A percentile compares a stretch with the other conserved stretches of the same genome.
Evolutionary conservation across 2,329 filamentous ascomycete species (phyloP).

Genomic region (Zymoseptoria brevis): DNA sequence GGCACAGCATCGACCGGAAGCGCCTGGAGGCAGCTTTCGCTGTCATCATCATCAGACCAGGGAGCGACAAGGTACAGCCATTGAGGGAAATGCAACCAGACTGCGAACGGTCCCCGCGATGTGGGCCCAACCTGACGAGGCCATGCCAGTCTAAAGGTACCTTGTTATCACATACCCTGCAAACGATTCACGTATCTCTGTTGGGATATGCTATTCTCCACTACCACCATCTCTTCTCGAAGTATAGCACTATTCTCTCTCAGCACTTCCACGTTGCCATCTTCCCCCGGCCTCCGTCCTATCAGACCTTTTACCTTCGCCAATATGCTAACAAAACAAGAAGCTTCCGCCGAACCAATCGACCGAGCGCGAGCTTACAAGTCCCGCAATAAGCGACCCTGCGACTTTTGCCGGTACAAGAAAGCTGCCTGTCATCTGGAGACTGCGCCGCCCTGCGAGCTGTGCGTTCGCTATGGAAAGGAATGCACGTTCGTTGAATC

Average conservation of each 20-base stretch:
- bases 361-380: slow-evolving; percentile 31
- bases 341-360: slow-evolving; percentile 5
- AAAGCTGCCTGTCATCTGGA: slow-evolving; percentile 42
- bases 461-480: slow-evolving; percentile 37
- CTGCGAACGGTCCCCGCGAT: neutral
- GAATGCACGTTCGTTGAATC: slow-evolving; percentile 41
- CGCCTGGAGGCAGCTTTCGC: too few species aligned
- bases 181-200: neutral
- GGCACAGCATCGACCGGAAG: too few species aligned
- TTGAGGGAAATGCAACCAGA: neutral
- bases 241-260: neutral
- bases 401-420: slow-evolving; percentile 40
- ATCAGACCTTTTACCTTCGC: too few species aligned
- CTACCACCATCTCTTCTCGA: neutral
- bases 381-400: slow-evolving; percentile 35
- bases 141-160: neutral
- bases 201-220: neutral
- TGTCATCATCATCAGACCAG: too few species aligned
- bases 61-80: neutral
- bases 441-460: slow-evolving; percentile 35
- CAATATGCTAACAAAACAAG: neutral
- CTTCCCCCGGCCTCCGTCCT: neutral
- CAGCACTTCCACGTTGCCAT: neutral
- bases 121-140: neutral
- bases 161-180: neutral